Base-by-base conservation (phyloP, 352 stramenopile species). In the Globisporangium apiculatum region DNA sequence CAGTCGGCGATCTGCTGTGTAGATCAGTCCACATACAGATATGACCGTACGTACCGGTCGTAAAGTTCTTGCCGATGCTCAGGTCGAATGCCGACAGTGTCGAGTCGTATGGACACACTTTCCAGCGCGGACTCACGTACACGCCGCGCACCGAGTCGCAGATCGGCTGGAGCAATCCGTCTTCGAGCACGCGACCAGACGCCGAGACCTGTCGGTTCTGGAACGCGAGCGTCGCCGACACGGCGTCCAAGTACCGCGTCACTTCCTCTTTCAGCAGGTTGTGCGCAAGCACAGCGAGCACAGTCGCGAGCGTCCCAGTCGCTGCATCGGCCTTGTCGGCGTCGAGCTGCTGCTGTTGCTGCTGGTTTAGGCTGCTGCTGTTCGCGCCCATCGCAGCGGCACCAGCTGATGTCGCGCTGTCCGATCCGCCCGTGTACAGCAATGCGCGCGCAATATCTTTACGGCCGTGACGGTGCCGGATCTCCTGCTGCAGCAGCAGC, bases 141-240 rank as follows among this genome's bases (percentile, higher is more conserved):
- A 95, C 72, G 35, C 85, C 85, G 10, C 81, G 74, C 11, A 91
- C 78, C 4, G 85, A 89, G 68, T 95, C 85, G 48, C 85, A 95
- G 48, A 91, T 88, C 7, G 83, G 85, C 51, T 93, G 83, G 48
- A 81, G 72, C 8, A 91, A 67, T 24, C 79, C 80, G 49, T 94
- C 84, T 55, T 94, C 84, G 1, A 94, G 57, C 18, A 94, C 73
- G 5, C 80, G 79, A 38, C 78, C 77, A 4, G 78, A 83, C 15
- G 71, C 60, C 9, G 79, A 88, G 5, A 61, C 65, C 50, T 85
- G 69, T 49, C 79, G 60, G 24, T 79, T 77, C 60, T 90, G 79
- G 18, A 76, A 77, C 37, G 79, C 78, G 24, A 95, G 64, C 50
- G 70, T 69, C 10, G 80, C 76, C 2, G 81, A 90, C 7, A 93